Percentiles rank a stretch among this genome's conserved stretches.
Conservation (phyloP, 208 protist genomes). For the Trypanosomatidae sp. region DNA sequence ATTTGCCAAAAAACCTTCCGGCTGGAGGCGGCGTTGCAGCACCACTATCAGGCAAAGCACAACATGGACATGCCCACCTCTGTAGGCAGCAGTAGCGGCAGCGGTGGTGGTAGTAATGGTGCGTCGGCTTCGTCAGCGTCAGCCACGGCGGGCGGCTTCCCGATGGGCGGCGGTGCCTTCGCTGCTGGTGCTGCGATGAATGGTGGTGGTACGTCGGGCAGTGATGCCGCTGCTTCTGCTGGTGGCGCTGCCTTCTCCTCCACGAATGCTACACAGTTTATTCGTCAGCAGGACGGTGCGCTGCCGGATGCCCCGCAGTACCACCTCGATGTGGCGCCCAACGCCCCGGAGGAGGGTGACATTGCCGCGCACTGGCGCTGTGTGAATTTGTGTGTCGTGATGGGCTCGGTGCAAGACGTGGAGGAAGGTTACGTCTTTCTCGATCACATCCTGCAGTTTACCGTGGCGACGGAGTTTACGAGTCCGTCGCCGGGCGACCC, state of each 20-base stretch:
- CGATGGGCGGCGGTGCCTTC: no score
- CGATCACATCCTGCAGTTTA: slow-evolving; percentile 87
- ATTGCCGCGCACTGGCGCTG: slow-evolving; percentile 84
- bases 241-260: neutral
- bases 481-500: slow-evolving; percentile 76
- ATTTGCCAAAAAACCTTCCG: slow-evolving; percentile 90
- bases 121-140: no score
- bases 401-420: slow-evolving; percentile 78
- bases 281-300: slow-evolving; percentile 59
- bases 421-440: slow-evolving; percentile 87
- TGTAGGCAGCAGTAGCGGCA: no score
- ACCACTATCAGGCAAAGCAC: slow-evolving; percentile 91
- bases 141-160: no score
- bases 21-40: slow-evolving; percentile 83
- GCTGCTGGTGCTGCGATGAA: neutral
- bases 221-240: neutral
- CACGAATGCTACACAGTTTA: slow-evolving; percentile 41
- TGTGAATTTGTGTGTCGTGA: slow-evolving; percentile 78
- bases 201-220: slow-evolving; percentile 1
- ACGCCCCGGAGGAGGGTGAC: slow-evolving; percentile 85
- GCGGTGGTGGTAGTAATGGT: no score
- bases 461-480: slow-evolving; percentile 78
- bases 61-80: slow-evolving; percentile 89
- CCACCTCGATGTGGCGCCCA: slow-evolving; percentile 84
- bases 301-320: slow-evolving; percentile 74